Conservation (phyloP, 2,329 filamentous ascomycete species). For the Aspergillus neoniger region DNA sequence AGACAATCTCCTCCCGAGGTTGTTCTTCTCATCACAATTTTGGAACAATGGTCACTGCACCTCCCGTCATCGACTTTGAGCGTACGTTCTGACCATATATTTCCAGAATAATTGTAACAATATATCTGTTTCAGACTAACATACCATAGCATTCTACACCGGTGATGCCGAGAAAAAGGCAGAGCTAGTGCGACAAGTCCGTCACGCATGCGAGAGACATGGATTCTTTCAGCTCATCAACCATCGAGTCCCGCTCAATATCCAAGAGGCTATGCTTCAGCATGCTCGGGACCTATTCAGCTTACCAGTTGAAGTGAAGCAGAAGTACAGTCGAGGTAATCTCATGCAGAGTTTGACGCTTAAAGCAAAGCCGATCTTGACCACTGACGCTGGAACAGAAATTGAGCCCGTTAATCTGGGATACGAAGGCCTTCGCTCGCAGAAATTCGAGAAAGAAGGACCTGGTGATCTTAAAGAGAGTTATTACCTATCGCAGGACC, state of each 20-base stretch:
- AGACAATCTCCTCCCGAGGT: neutral
- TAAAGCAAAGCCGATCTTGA: too few relatives aligned
- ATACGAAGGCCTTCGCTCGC: slow-evolving; percentile 30
- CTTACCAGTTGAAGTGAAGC: slow-evolving; percentile 36
- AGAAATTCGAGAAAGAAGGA: slow-evolving; percentile 28
- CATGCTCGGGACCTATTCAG: slow-evolving; percentile 52
- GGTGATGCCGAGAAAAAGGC: slow-evolving; percentile 7
- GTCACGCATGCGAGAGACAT: slow-evolving; percentile 47
- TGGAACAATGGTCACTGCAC: slow-evolving; percentile 6
- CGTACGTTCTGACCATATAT: neutral
- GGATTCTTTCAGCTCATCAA: slow-evolving; percentile 58
- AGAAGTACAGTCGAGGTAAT: slow-evolving; percentile 28
- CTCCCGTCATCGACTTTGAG: slow-evolving; percentile 9
- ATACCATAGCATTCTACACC: slow-evolving; percentile 1
- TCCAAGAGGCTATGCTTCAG: slow-evolving; percentile 47
- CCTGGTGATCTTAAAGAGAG: slow-evolving; percentile 34
- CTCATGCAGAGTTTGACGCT: neutral
- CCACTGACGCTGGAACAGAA: neutral
- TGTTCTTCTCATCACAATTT: neutral
- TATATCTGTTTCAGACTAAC: neutral
- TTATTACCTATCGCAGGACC: slow-evolving; percentile 29
- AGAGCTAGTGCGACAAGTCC: slow-evolving; percentile 30
- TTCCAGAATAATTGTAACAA: too few relatives aligned
- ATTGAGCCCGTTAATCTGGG: slow-evolving; percentile 17
- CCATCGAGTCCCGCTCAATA: slow-evolving; percentile 47